Evolutionary conservation across 1,284 basidiomycete species (phyloP).

Genomic region (Retiboletus fuscus): DNA sequence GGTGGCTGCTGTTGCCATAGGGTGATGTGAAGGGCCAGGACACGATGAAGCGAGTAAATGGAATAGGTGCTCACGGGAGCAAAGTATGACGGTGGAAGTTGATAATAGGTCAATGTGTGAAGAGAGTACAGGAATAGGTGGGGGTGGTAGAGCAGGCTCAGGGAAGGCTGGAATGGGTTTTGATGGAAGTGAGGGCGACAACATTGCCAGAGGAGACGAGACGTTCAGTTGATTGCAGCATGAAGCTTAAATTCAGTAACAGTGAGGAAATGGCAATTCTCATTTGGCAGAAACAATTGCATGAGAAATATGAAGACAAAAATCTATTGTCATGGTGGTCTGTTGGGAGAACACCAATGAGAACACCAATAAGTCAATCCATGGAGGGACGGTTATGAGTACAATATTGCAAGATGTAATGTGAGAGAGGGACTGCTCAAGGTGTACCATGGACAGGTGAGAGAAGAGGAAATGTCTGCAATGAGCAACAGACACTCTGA

Average conservation of each 20-base stretch:
- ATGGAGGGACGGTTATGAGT: not conserved
- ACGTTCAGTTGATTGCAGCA: no score
- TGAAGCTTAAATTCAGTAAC: constrained; percentile 1
- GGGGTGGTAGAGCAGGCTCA: not conserved
- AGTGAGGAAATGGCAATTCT: no score
- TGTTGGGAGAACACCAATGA: no score
- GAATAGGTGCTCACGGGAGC: not conserved
- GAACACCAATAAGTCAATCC: no score
- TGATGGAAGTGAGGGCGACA: not conserved
- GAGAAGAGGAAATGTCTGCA: not conserved
- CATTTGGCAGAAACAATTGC: no score
- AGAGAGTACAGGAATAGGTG: constrained; percentile 3
- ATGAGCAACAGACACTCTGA: no score
- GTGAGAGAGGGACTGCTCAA: not conserved
- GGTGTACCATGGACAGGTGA: not conserved
- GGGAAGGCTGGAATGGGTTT: not conserved
- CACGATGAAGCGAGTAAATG: not conserved
- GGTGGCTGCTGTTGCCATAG: not conserved
- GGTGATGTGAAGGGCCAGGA: not conserved
- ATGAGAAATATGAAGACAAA: no score
- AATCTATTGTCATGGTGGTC: no score
- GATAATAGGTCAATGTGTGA: not conserved
- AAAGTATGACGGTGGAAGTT: not conserved
- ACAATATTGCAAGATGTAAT: no score
- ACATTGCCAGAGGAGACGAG: not conserved